Base-by-base conservation (phyloP, 2,329 filamentous ascomycete genomes). In the Apiospora malaysiana region DNA sequence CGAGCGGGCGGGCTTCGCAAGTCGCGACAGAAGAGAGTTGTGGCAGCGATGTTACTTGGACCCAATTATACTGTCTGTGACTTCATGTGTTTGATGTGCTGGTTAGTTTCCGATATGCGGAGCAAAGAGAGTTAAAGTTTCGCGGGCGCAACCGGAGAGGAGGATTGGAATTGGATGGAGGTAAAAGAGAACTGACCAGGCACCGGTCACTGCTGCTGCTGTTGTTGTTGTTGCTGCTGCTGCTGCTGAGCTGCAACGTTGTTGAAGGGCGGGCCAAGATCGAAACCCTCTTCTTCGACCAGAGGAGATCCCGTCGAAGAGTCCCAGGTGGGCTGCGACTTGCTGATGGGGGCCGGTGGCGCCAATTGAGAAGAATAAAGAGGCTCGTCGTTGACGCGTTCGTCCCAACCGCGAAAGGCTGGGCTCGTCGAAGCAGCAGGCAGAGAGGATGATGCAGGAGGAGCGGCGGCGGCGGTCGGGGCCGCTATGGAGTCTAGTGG, bases 271-370 rank as follows among this genome's bases (percentile, higher is more conserved):
- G 69, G 73, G 70, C 72, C 77, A 42, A 76, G 76, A 25, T 81
- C 78, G 66, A 78, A 81, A 40, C 74, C 77, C 23, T 78, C 77
- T 73, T 83, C 81, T 73, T 84, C 80, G 63, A 79, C 76, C 56
- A 83, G 77, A n/a, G 80, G 79, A 63, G 80, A 77, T 10, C 77
- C 77, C 67, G 78, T 78, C 56, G 76, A 79, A 8, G 79, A 78
- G 73, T 83, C 77, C 78, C 78, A 80, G 59, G 78, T 78, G 18
- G 79, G 79, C 70, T 79, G 81, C 47, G 76, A 73, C 74, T 82
- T 81, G 68, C 78, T 77, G 43, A 81, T 80, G 40, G 80, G 78
- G n/a, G 76, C 74, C 23, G 78, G 75, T 32, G 75, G 66, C 51
- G 74, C 73, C 66, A 75, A 71, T 69, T 73, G 72, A 71, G 68